Evolutionary conservation across 2,329 filamentous ascomycete species (phyloP).

Genomic region (Pseudophaeomoniella oleicola): DNA sequence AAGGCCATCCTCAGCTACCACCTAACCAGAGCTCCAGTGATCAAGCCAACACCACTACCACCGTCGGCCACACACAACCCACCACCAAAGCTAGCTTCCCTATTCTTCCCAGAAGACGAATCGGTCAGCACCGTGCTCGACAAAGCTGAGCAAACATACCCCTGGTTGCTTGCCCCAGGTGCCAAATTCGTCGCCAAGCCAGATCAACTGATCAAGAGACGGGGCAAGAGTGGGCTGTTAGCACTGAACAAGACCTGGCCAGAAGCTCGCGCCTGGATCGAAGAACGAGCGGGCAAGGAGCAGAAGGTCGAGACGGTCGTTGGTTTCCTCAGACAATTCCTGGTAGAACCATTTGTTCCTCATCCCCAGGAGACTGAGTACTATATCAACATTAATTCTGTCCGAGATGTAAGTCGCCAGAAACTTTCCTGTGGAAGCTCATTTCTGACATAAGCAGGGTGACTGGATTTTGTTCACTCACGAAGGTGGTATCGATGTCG

Average conservation of each 20-base stretch:
- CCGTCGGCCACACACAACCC: slow-evolving; percentile 77
- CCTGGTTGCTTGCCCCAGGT: slow-evolving; percentile 73
- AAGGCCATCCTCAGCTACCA: slow-evolving; percentile 99
- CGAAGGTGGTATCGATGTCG: slow-evolving; percentile 98
- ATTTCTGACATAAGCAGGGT: slow-evolving; percentile 48
- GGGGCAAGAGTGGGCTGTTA: slow-evolving; percentile 95
- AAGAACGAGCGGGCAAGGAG: slow-evolving; percentile 76
- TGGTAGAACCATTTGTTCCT: slow-evolving; percentile 96
- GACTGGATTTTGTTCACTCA: slow-evolving; percentile 99
- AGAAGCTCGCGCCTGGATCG: slow-evolving; percentile 88
- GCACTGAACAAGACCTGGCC: slow-evolving; percentile 95
- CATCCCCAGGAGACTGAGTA: slow-evolving; percentile 94
- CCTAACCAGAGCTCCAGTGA: slow-evolving; percentile 89
- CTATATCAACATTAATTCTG: slow-evolving; percentile 99
- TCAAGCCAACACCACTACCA: slow-evolving; percentile 94
- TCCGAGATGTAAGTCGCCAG: slow-evolving; percentile 86
- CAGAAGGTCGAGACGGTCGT: slow-evolving; percentile 86
- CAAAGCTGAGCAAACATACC: slow-evolving; percentile 92
- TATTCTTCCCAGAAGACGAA: slow-evolving; percentile 84
- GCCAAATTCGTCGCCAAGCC: slow-evolving; percentile 97
- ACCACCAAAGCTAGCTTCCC: slow-evolving; percentile 74
- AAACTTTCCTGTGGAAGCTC: too few species aligned
- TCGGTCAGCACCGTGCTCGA: slow-evolving; percentile 72
- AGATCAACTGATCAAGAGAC: slow-evolving; percentile 98
- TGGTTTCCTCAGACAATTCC: slow-evolving; percentile 82